Evolutionary conservation across 2,329 filamentous ascomycete genomes (phyloP), one percentile per base, ranked within the genome.

Genomic region (Elsinoe arachidis): DNA sequence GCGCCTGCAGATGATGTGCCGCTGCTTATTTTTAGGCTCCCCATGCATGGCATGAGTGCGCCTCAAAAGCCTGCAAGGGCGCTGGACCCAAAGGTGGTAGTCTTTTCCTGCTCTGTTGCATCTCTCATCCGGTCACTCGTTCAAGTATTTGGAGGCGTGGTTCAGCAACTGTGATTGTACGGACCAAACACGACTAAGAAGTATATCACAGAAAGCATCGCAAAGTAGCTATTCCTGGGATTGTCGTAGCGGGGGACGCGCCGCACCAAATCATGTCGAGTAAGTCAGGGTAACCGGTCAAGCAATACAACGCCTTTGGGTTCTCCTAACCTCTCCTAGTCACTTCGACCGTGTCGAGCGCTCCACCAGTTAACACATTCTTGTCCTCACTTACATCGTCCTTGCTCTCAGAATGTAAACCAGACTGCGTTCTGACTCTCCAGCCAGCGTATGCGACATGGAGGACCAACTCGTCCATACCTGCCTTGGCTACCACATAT

Each of bases 1-100:
- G 41, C 21, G 41, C 41, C 41, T 51, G 46, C 11, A 51, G 14
- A 34, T 35, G 26, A 51, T 51, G 46, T 51, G 46, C 46, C 46
- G 33, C 26, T 51, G 46, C 46, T 51, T 51, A 51, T 51, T 51
- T 49, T 51, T 51, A 51, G 46, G 46, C 46, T 23, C 21, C 12
- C 14, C 46, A 51, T 14, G 14, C 46, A 30, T 30, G 26, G n/a
- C 12, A 17, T 34, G 19, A 23, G 19, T 26, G 41, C 41, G 21
- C 46, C 46, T 35, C 30, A 51, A 34, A 51, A 51, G 44, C 23
- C 26, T 49, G 23, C 23, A 49, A 34, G 26, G 26, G 44, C 44
- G 44, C 44, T 23, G 44, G 10, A 34, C 44, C 3, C 23, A 49
- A 7, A 17, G 30, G 44, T 34, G n/a, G n/a, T 21, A 14, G 19